phyloP scores from a whole-genome alignment of 106 monocot species.

The Allium sativum region DNA sequence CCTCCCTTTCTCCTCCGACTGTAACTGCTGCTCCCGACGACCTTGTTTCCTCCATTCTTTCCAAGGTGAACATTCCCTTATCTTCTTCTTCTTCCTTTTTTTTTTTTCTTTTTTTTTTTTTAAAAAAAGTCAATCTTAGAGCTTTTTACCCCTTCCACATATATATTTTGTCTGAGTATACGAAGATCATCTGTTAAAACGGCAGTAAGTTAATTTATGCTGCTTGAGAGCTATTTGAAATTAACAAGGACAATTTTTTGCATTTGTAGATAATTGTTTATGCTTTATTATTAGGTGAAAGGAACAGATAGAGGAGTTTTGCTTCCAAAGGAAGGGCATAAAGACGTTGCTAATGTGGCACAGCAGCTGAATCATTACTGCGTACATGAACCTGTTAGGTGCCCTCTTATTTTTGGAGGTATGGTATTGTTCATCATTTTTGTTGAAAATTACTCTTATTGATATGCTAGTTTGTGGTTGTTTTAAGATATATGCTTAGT shows the following conservation, averaged over 20 bases:
- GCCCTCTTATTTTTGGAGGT: slow-evolving; percentile 65
- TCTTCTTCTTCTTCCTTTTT: not conserved
- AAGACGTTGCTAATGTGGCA: slow-evolving; percentile 54
- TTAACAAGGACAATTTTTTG: too few relatives aligned
- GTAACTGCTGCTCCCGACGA: slow-evolving; percentile 32
- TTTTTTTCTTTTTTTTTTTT: not conserved
- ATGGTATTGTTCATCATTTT: not conserved
- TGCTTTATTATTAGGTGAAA: slow-evolving; percentile 35
- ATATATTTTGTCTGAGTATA: too few relatives aligned
- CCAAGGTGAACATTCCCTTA: slow-evolving; percentile 44
- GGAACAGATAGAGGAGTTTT: slow-evolving; percentile 83
- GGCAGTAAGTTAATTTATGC: not conserved
- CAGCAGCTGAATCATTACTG: slow-evolving; percentile 53
- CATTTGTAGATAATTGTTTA: not conserved
- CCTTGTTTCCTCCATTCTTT: slow-evolving; percentile 67
- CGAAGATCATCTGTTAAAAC: too few relatives aligned
- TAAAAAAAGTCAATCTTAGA: not conserved
- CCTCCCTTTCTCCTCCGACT: slow-evolving; percentile 31
- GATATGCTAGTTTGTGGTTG: not conserved
- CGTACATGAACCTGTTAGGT: slow-evolving; percentile 67
- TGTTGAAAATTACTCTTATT: not conserved
- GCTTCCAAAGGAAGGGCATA: slow-evolving; percentile 56
- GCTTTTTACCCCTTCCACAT: too few relatives aligned
- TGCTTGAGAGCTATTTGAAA: too few relatives aligned
- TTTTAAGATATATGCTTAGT: too few relatives aligned